Evolutionary conservation across 495 filamentous ascomycete species (phyloP), one percentile per base, ranked within the genome.

Genomic region (Chaetomium fimeti): DNA sequence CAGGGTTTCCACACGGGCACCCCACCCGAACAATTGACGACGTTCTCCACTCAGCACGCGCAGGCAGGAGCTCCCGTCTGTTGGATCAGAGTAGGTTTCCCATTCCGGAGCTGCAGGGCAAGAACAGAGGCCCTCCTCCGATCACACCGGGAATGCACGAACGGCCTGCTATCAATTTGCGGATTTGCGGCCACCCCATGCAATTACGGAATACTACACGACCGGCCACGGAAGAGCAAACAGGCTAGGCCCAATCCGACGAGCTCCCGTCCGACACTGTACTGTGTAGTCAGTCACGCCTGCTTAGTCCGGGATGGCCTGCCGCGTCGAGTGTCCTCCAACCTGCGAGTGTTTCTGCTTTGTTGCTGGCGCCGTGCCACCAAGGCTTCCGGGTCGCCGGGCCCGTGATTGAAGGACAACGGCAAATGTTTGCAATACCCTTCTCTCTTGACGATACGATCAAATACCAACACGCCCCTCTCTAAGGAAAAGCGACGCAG

Each of bases 11-110:
- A 29, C 15, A 29, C 56, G 40, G 40, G 56, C 12, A n/a, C 40
- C 56, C 56, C 56, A 58, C 56, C 16, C 25, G 5, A 29, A 47
- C 38, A 58, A 27, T 58, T 20, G 56, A 58, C 56, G 40, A 58
- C 36, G 18, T 22, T 2, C 45, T 24, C 45, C 43, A 47, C 43
- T 47, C 16, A 12, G 15, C 43, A 18, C 43, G 43, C 1, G 4
- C 32, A 36, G 32, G 32, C 32, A 36, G 32, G 32, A 36, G 32
- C 32, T 36, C 32, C n/a, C n/a, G n/a, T n/a, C n/a, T n/a, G n/a
- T n/a, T n/a, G 9, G 32, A 36, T 25, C 32, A 24, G 32, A 57
- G 32, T 32, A 24, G 22, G 11, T n/a, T 5, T 57, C 22, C 36
- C 22, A 12, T 43, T 57, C 54, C 36, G 56, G 36, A 13, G 16